Conservation (phyloP, 73 alveolate genomes). For the Stentor roeselii region DNA sequence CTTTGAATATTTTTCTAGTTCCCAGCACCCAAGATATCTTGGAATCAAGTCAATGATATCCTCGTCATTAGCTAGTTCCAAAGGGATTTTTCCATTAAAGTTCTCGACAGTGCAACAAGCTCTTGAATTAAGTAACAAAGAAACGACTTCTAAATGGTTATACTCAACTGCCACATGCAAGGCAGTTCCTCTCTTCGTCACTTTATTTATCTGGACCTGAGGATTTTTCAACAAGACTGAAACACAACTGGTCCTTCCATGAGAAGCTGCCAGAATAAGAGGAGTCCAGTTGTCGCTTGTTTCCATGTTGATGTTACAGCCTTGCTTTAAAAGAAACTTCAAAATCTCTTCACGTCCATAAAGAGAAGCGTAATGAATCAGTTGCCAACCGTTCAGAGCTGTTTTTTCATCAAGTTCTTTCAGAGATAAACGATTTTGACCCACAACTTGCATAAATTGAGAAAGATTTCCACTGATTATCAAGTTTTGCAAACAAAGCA, state of each 20-base stretch:
- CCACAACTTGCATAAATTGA: background rate
- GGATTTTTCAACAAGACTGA: background rate
- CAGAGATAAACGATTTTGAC: background rate
- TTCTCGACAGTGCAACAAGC: constrained; percentile 15
- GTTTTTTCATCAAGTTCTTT: background rate
- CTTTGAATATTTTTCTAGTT: constrained; percentile 7
- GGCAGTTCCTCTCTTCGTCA: constrained; percentile 14
- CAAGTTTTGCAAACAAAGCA: no score
- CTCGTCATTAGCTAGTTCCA: background rate
- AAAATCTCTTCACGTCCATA: background rate
- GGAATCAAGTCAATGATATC: constrained; percentile 13
- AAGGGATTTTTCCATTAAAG: background rate
- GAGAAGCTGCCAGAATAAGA: background rate
- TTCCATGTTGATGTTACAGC: constrained; percentile 9
- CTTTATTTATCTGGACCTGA: background rate
- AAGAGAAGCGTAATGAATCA: constrained; percentile 9
- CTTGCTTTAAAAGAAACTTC: background rate
- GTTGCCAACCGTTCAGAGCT: constrained; percentile 1
- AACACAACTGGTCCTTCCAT: background rate
- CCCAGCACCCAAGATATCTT: constrained; percentile 9
- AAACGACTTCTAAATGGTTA: background rate
- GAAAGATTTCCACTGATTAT: background rate
- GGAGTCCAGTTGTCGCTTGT: constrained; percentile 16
- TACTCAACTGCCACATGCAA: constrained; percentile 1
- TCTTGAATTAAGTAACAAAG: background rate